Conservation (phyloP, 139 green algal species). For the Coelastrella sp. region DNA sequence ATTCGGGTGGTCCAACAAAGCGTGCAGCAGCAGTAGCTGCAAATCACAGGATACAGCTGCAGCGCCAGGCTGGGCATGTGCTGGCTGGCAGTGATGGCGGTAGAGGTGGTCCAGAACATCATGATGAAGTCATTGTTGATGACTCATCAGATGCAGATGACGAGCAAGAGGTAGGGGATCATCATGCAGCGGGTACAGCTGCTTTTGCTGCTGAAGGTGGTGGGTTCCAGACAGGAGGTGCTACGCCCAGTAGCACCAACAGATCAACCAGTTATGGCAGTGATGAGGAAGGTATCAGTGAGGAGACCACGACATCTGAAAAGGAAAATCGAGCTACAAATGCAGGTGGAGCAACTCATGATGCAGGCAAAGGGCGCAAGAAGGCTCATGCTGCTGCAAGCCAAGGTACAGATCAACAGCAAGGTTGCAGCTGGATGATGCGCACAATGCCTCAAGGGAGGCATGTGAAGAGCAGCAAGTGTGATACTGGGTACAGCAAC, state of each 20-base stretch:
- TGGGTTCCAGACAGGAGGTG: background rate
- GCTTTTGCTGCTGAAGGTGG: background rate
- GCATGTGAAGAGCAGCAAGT: conserved; percentile 20
- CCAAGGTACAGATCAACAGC: too few relatives aligned
- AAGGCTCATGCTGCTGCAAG: background rate
- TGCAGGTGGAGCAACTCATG: too few relatives aligned
- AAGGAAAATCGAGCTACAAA: too few relatives aligned
- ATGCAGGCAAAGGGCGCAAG: background rate
- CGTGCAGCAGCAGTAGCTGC: conserved; percentile 15
- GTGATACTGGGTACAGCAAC: conserved; percentile 35
- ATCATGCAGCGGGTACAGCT: background rate
- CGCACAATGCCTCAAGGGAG: conserved; percentile 25
- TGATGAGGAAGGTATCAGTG: too few relatives aligned
- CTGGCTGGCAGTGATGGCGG: background rate
- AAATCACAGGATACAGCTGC: background rate
- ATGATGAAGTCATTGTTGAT: background rate
- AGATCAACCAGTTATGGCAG: too few relatives aligned
- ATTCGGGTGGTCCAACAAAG: background rate
- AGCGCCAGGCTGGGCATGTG: background rate
- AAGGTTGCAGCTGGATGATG: conserved; percentile 1
- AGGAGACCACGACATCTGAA: too few relatives aligned
- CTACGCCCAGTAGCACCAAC: too few relatives aligned
- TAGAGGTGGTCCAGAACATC: background rate
- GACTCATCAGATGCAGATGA: background rate
- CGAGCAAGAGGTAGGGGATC: background rate